Evolutionary conservation across 2,329 filamentous ascomycete species (phyloP), one percentile per base, ranked within the genome.

Genomic region (Colletotrichum cordylinicola): DNA sequence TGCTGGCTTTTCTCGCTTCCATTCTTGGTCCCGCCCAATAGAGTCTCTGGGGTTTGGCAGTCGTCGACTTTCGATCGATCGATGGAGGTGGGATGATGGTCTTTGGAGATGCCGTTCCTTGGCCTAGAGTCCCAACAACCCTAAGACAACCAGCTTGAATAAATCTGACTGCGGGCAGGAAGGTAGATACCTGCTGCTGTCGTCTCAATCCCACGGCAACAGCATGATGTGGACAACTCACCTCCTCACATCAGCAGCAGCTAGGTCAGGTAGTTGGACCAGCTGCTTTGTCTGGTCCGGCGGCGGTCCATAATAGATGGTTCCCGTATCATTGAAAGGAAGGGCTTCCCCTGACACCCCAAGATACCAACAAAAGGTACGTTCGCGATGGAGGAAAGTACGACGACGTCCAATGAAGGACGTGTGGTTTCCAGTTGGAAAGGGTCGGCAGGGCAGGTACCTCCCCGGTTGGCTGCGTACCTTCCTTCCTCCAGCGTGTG

Each of bases 1-100:
- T 35, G 37, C 43, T 48, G 43, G 43, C n/a, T 21, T 52, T 6
- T n/a, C 43, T 52, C 48, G 52, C 58, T 61, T 61, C 58, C 58
- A 61, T n/a, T 12, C 58, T 61, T 33, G 29, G 29, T 33, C 56
- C 31, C 55, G 43, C 33, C 33, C 35, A 35, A 33, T 70, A 70
- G 35, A 75, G 73, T 64, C 73, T 72, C 69, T 35, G 58, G 58
- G 55, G 52, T 24, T 33, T 48, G 21, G 39, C 10, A 35, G 13
- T 43, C 21, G 24, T 33, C 39, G 67, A 13, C n/a, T 62, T 33
- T 65, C 70, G 70, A 76, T 75, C 74, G 74, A 75, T 76, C 70
- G 74, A 74, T 69, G 31, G 37, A 48, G 58, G 56, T 60, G 64
- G 65, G 70, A 75, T 64, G 62, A 43, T 73, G 64, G 62, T 39